Evolutionary conservation across 176 grass and related monocot genomes (phyloP).

Genomic region (Panicum miliaceum): DNA sequence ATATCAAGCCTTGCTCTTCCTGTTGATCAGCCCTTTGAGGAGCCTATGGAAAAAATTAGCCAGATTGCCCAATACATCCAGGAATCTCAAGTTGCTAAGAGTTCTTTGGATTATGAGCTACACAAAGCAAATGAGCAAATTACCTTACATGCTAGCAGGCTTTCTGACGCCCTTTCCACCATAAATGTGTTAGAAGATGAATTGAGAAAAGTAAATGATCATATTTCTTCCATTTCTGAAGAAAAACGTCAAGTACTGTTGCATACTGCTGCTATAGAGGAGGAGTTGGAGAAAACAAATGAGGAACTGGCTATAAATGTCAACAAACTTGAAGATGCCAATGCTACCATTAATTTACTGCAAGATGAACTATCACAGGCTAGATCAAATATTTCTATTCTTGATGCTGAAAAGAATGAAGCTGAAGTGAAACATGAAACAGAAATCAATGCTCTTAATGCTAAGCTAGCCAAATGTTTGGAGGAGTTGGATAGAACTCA

Average conservation of each 20-base stretch:
- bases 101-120: conserved; percentile 61
- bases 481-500: conserved; percentile 69
- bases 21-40: conserved; percentile 55
- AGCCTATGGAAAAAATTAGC: conserved; percentile 62
- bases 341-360: conserved; percentile 65
- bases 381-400: conserved; percentile 50
- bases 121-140: conserved; percentile 60
- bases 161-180: conserved; percentile 56
- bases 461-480: conserved; percentile 66
- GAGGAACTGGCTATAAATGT: conserved; percentile 58
- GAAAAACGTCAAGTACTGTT: conserved; percentile 69
- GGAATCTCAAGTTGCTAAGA: conserved; percentile 69
- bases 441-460: conserved; percentile 63
- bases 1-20: conserved; percentile 65
- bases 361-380: conserved; percentile 73
- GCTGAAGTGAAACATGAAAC: conserved; percentile 56
- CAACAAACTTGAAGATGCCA: conserved; percentile 74
- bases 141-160: conserved; percentile 49
- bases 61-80: conserved; percentile 61
- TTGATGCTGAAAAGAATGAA: conserved; percentile 70
- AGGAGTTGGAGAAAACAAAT: conserved; percentile 84
- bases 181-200: conserved; percentile 71
- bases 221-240: conserved; percentile 69
- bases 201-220: conserved; percentile 60
- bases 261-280: conserved; percentile 56